Base-by-base conservation (phyloP, 108 stramenopile genomes). In the Cyclostephanos invisitatus region DNA sequence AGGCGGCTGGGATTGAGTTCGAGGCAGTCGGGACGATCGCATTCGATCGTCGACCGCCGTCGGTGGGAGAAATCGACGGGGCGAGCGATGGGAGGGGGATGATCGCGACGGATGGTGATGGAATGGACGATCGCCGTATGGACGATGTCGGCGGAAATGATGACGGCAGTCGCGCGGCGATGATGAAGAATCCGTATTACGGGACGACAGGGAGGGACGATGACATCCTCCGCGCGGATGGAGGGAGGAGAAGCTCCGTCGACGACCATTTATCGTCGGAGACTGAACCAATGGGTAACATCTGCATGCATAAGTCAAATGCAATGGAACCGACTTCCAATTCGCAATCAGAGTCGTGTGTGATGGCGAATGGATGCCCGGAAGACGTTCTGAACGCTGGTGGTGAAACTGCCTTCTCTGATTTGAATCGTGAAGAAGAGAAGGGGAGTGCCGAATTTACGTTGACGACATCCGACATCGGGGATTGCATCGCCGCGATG, bases 401-500 rank as follows among this genome's bases (percentile, higher is more conserved):
- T 3, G 25, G 53, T 25, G 25, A 9, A 25, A 54, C 9, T 27
- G 24, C 20, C 24, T 12, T 12, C 21, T 18, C 22, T 24, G 12
- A 27, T 54, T 25, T 24, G 25, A 24, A 20, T 54, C 53, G 25
- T 24, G 22, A 25, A 8, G 53, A 54, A 8, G 53, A 54, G 0
- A 20, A 20, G 53, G 21, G 25, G 21, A 32, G 15, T 51, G 24
- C 7, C 15, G 67, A 78, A 17, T 68, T 64, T 7, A 21, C 46
- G 20, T 47, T 78, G 44, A 47, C 78, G 32, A 67, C 61, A 36
- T 36, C 71, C 46, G 70, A 72, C 37, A 68, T 78, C 38, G 21
- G 24, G 18, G n/a, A 46, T 15, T 72, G 71, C 53, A 72, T 68
- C 42, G 66, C 72, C 15, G 66, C 71, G 55, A 56, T 72, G 7